Percentiles rank a stretch among this genome's conserved stretches.
Evolutionary conservation across 768 basidiomycete species (phyloP).

Genomic region (Pleurotus sapidus): DNA sequence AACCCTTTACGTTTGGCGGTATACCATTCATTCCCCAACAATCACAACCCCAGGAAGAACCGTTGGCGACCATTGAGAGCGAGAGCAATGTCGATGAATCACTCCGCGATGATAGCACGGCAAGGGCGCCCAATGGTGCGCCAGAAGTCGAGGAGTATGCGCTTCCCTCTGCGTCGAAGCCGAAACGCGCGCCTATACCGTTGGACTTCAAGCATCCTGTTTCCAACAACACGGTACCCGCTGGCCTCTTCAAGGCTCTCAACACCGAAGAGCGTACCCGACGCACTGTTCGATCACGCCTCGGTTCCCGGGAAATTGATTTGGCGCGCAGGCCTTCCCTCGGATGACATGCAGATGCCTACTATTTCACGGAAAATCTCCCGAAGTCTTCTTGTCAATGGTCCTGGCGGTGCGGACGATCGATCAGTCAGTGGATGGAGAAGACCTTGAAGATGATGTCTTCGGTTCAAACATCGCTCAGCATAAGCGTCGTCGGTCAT

Average conservation of each 20-base stretch:
- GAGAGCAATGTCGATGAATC: slow-evolving; percentile 19
- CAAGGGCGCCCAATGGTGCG: slow-evolving; percentile 27
- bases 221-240: slow-evolving; percentile 74
- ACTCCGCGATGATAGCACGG: slow-evolving; percentile 32
- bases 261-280: slow-evolving; percentile 69
- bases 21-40: slow-evolving; percentile 26
- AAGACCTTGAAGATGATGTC: slow-evolving; percentile 29
- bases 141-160: slow-evolving; percentile 22
- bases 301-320: slow-evolving; percentile 72
- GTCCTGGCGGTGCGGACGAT: slow-evolving; percentile 38
- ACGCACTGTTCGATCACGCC: slow-evolving; percentile 69
- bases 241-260: slow-evolving; percentile 82
- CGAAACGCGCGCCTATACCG: slow-evolving; percentile 74
- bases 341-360: slow-evolving; percentile 73
- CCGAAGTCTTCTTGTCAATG: slow-evolving; percentile 53
- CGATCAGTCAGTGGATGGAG: slow-evolving; percentile 21
- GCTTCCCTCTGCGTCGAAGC: slow-evolving; percentile 23
- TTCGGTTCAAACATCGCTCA: slow-evolving; percentile 25
- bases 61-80: slow-evolving; percentile 11
- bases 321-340: slow-evolving; percentile 68
- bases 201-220: slow-evolving; percentile 61
- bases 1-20: slow-evolving; percentile 70
- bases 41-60: slow-evolving; percentile 14
- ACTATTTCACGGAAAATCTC: slow-evolving; percentile 63
- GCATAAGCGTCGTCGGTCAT: slow-evolving; percentile 51